phyloP scores from a whole-genome alignment of 306 rosid species.

The Mimosa pudica region DNA sequence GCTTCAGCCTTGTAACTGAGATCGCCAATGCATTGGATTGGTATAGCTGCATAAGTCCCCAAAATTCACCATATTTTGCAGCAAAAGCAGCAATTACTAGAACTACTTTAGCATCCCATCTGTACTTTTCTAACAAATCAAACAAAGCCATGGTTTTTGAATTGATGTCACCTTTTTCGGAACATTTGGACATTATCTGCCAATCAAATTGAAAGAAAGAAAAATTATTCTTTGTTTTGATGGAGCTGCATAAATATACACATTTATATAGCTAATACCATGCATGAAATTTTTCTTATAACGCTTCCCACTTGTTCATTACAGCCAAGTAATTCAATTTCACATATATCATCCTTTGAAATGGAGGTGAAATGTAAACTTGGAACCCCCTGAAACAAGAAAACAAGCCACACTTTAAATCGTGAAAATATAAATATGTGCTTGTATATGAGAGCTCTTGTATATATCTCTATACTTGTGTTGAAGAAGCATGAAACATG shows the following conservation, averaged over 20 bases:
- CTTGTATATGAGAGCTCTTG: not conserved
- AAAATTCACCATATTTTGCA: conserved; percentile 56
- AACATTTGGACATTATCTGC: conserved; percentile 55
- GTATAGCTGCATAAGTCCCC: conserved; percentile 49
- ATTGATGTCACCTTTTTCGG: conserved; percentile 45
- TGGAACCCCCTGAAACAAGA: conserved; percentile 58
- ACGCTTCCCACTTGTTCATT: conserved; percentile 41
- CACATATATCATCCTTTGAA: conserved; percentile 31
- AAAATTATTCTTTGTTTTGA: not conserved
- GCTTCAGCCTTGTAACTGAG: conserved; percentile 50
- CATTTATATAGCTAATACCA: conserved; percentile 37
- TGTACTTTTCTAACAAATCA: conserved; percentile 55
- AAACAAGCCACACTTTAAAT: conserved; percentile 12
- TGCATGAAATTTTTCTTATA: conserved; percentile 42
- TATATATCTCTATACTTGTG: conserved; percentile 34
- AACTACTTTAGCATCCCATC: conserved; percentile 66
- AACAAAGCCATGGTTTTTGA: conserved; percentile 50
- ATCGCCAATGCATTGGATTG: conserved; percentile 47
- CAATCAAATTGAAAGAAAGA: conserved; percentile 22
- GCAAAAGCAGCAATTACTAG: conserved; percentile 64
- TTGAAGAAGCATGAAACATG: conserved; percentile 48
- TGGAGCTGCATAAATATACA: not conserved
- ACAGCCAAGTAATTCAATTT: conserved; percentile 41
- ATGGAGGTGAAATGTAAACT: conserved; percentile 39
- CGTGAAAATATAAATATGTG: not conserved